Evolutionary conservation across 2,329 filamentous ascomycete species (phyloP).

Genomic region (Epichloe festucae): DNA sequence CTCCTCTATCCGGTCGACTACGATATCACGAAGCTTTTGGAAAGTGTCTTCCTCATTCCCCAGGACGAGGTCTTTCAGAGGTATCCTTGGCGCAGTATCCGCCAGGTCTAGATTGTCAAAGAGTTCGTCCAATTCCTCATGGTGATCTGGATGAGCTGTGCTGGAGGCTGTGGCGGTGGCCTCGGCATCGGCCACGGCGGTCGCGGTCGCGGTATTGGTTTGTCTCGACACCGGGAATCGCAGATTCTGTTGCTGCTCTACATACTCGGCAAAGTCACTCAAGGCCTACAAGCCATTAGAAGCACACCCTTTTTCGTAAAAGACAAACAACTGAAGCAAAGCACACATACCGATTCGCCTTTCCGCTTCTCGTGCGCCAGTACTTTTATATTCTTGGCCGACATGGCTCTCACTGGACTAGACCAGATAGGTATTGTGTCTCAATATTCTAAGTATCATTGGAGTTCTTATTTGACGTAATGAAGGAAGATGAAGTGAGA

Average conservation of each 20-base stretch:
- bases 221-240: conserved; percentile 39
- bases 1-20: conserved; percentile 61
- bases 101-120: conserved; percentile 75
- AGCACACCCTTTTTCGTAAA: not conserved
- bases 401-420: conserved; percentile 31
- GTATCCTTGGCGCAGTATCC: conserved; percentile 54
- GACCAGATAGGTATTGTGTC: conserved; percentile 9
- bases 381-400: conserved; percentile 43
- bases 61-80: conserved; percentile 66
- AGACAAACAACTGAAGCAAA: not conserved
- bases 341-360: conserved; percentile 62
- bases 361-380: conserved; percentile 68
- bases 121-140: conserved; percentile 84
- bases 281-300: conserved; percentile 41
- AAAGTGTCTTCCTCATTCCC: conserved; percentile 46
- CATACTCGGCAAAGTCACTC: conserved; percentile 94
- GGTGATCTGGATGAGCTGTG: conserved; percentile 28
- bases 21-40: conserved; percentile 47
- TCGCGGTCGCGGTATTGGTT: conserved; percentile 3
- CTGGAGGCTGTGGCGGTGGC: conserved; percentile 14
- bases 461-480: not conserved
- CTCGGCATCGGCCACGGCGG: too few relatives aligned
- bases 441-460: conserved; percentile 18
- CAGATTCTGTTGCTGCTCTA: conserved; percentile 79
- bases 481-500: not conserved